A percentile compares a stretch with the other conserved stretches of the same genome.
phyloP scores from a whole-genome alignment of 1,139 yeast species.

The Scheffersomyces insectosa region DNA sequence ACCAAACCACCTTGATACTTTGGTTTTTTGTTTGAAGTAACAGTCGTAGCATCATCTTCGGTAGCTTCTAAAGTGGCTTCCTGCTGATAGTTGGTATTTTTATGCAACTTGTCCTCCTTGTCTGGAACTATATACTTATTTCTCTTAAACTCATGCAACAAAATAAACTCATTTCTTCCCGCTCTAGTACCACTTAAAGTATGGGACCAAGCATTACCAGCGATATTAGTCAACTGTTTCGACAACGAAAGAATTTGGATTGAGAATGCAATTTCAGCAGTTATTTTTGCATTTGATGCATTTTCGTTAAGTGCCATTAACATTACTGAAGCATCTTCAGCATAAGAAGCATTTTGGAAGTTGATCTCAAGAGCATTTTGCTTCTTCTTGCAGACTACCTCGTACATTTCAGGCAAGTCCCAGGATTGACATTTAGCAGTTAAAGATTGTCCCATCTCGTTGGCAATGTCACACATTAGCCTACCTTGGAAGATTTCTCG shows the following conservation, averaged over 20 bases:
- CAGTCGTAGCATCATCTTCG: constrained; percentile 50
- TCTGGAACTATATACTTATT: constrained; percentile 88
- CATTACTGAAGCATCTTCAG: constrained; percentile 67
- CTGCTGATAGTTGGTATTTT: constrained; percentile 38
- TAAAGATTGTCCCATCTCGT: constrained; percentile 92
- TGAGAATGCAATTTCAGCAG: constrained; percentile 78
- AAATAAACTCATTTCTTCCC: constrained; percentile 91
- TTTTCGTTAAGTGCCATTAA: constrained; percentile 73
- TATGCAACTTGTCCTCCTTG: constrained; percentile 60
- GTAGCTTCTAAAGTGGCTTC: constrained; percentile 39
- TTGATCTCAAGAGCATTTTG: constrained; percentile 71
- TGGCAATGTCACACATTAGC: constrained; percentile 86
- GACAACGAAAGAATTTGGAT: constrained; percentile 87
- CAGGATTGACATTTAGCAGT: constrained; percentile 94
- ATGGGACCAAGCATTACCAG: constrained; percentile 98
- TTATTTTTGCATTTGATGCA: constrained; percentile 62
- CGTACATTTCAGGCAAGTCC: constrained; percentile 92
- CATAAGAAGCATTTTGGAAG: constrained; percentile 62
- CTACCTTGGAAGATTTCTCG: constrained; percentile 84
- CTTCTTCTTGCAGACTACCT: constrained; percentile 64
- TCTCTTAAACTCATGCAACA: constrained; percentile 86
- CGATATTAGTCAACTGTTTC: constrained; percentile 86
- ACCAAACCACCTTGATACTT: constrained; percentile 96
- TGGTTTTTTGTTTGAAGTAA: constrained; percentile 67
- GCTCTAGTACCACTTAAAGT: constrained; percentile 95